Base-by-base conservation (phyloP, 345 rosid genomes). In the Gossypium longicalyx region DNA sequence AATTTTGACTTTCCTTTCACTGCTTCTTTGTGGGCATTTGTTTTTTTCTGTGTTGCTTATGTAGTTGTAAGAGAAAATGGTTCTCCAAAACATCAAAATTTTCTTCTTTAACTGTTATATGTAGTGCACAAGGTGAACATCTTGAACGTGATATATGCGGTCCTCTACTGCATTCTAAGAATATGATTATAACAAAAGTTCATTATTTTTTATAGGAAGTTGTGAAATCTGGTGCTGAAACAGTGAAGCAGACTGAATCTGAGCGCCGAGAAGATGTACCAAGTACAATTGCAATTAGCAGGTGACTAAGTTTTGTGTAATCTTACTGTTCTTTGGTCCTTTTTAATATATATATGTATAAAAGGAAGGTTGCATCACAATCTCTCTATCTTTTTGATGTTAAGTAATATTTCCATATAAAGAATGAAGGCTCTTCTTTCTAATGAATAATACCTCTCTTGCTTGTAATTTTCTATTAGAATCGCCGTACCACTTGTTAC, bases 401-500 rank as follows among this genome's bases (percentile, higher is more conserved):
- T 59, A 9, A 16, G 54, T 51, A 16, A 13, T 52, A 22, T 20
- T 19, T 27, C 19, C 43, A 17, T 41, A 9, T n/a, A 69, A 51
- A 27, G 61, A 52, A 29, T 9, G 20, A 29, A 52, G 57, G 47
- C 38, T 70, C 48, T 63, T 63, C 8, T 9, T 29, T 1, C 44
- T 22, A 45, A 51, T 60, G 43, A 44, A 43, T 12, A 38, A 22
- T 45, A 22, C 48, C 22, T 60, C 15, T 44, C 60, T 25, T 58
- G 48, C 57, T 72, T 63, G n/a, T 59, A 47, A 58, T 27, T 74
- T 63, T 68, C 51, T 34, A 64, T 71, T 79, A 88, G 97, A 81
- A 84, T 89, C 74, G 45, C 93, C 34, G 87, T 91, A 58, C 87
- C 99, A 12, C 90, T 96, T 65, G 97, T 96, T 77, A 93, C 99